Conservation (phyloP, 2,329 filamentous ascomycete genomes). For the Aspergillus jensenii region DNA sequence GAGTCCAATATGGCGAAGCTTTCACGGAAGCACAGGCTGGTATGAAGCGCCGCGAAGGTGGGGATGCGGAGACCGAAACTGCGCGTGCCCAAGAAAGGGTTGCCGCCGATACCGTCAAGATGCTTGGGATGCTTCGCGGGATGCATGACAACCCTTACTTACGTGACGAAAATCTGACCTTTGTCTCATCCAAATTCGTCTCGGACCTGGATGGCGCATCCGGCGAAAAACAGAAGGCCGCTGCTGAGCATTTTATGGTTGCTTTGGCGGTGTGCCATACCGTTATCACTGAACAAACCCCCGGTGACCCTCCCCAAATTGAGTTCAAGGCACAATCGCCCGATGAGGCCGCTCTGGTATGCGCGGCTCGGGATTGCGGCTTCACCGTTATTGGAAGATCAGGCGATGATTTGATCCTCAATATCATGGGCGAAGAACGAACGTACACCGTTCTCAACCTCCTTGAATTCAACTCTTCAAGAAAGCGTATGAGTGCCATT, state of each 20-base stretch:
- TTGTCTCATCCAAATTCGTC: conserved; percentile 87
- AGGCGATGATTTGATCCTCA: conserved; percentile 78
- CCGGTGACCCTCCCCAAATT: conserved; percentile 84
- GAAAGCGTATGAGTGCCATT: conserved; percentile 98
- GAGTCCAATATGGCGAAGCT: conserved; percentile 93
- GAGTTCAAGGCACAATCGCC: conserved; percentile 97
- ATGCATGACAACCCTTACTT: conserved; percentile 89
- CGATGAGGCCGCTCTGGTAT: conserved; percentile 90
- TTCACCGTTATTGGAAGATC: conserved; percentile 85
- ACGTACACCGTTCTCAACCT: conserved; percentile 89
- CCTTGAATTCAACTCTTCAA: conserved; percentile 93
- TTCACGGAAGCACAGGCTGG: conserved; percentile 97
- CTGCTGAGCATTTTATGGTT: conserved; percentile 90
- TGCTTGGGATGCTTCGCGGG: conserved; percentile 69
- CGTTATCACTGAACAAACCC: conserved; percentile 85
- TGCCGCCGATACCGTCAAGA: conserved; percentile 69
- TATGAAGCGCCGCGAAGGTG: conserved; percentile 87
- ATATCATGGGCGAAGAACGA: conserved; percentile 80
- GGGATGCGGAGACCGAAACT: conserved; percentile 80
- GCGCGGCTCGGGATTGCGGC: conserved; percentile 93
- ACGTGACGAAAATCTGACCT: conserved; percentile 85
- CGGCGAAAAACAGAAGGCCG: conserved; percentile 71
- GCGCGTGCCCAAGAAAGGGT: conserved; percentile 75
- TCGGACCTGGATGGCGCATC: conserved; percentile 76
- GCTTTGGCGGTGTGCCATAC: conserved; percentile 94